Conservation (phyloP, 1,284 basidiomycete genomes). For the Irpex sp. region DNA sequence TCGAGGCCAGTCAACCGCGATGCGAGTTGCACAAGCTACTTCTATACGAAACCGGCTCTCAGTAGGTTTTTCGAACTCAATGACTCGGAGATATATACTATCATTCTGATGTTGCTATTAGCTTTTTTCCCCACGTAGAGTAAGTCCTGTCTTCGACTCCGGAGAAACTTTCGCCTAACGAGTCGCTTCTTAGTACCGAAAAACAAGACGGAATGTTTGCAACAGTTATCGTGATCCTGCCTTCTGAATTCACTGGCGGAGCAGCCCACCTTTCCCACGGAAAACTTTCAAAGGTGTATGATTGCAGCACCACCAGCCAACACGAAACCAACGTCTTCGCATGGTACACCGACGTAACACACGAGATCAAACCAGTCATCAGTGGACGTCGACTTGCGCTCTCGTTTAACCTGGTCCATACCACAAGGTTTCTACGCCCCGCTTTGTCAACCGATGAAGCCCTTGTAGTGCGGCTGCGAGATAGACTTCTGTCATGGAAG, state of each 20-base stretch:
- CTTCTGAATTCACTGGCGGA: constrained; percentile 39
- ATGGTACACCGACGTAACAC: constrained; percentile 44
- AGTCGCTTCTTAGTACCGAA: constrained; percentile 26
- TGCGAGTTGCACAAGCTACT: constrained; percentile 38
- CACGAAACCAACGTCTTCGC: constrained; percentile 32
- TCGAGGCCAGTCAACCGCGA: constrained; percentile 17
- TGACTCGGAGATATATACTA: neutral
- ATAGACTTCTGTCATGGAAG: neutral
- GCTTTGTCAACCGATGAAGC: constrained; percentile 14
- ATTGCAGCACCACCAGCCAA: constrained; percentile 25
- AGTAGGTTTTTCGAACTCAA: constrained; percentile 26
- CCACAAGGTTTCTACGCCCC: constrained; percentile 35
- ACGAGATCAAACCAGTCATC: constrained; percentile 40
- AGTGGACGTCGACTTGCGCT: constrained; percentile 41
- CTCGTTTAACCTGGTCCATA: constrained; percentile 36
- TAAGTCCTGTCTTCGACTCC: constrained; percentile 11
- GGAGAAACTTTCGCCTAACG: neutral
- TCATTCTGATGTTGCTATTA: constrained; percentile 2
- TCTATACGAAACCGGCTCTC: constrained; percentile 37
- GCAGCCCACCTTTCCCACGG: constrained; percentile 35
- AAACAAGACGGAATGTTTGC: constrained; percentile 39
- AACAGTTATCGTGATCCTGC: constrained; percentile 37
- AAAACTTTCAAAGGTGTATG: constrained; percentile 23
- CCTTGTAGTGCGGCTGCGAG: neutral
- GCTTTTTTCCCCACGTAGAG: constrained; percentile 30